Evolutionary conservation across 2,329 filamentous ascomycete genomes (phyloP).

Genomic region (Fusarium sp.): DNA sequence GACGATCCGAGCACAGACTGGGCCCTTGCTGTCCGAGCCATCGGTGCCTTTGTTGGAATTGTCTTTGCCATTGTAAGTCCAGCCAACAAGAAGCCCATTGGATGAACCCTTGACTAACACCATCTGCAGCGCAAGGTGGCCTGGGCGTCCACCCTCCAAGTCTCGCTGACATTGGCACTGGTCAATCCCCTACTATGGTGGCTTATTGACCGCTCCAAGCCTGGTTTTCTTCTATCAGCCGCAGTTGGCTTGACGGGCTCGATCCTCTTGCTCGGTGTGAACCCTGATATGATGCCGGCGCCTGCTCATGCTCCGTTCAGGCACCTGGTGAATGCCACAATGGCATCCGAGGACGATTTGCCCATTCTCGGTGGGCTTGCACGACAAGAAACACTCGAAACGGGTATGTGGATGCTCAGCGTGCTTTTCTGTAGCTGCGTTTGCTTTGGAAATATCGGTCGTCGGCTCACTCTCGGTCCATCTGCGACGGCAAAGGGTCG

Average conservation of each 20-base stretch:
- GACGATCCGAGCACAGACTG: slow-evolving; percentile 74
- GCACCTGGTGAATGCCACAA: slow-evolving; percentile 36
- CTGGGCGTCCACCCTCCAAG: slow-evolving; percentile 95
- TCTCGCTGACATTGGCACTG: slow-evolving; percentile 88
- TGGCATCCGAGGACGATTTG: slow-evolving; percentile 26
- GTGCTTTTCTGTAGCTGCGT: slow-evolving; percentile 95
- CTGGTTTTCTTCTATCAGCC: slow-evolving; percentile 85
- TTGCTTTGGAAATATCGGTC: slow-evolving; percentile 96
- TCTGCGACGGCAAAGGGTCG: slow-evolving; percentile 60
- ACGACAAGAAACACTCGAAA: slow-evolving; percentile 75
- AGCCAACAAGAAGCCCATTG: background rate
- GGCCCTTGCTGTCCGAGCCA: slow-evolving; percentile 73
- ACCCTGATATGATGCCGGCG: slow-evolving; percentile 82
- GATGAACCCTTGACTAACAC: slow-evolving; percentile 28
- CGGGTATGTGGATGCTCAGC: slow-evolving; percentile 90
- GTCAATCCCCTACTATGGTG: slow-evolving; percentile 97
- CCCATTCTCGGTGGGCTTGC: slow-evolving; percentile 66
- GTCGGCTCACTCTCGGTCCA: slow-evolving; percentile 76
- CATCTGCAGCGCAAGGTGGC: slow-evolving; percentile 82
- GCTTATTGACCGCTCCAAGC: slow-evolving; percentile 89
- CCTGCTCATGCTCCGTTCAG: slow-evolving; percentile 62
- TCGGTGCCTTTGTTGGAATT: slow-evolving; percentile 74
- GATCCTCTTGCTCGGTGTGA: slow-evolving; percentile 78
- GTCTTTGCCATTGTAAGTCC: slow-evolving; percentile 81
- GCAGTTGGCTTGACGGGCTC: slow-evolving; percentile 83